phyloP scores from a whole-genome alignment of 305 asterid species.

The Solanum chacoense region DNA sequence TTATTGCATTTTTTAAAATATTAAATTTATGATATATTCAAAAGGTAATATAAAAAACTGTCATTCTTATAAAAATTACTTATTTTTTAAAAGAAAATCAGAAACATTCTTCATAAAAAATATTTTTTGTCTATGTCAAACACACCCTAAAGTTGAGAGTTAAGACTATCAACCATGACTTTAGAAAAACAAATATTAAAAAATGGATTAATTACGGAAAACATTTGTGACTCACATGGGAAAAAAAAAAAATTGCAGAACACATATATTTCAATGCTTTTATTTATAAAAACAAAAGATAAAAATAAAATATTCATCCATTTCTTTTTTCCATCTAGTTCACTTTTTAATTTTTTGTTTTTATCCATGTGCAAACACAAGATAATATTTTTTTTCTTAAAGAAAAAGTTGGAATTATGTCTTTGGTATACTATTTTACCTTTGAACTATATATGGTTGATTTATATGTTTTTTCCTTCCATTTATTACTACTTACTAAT shows the following conservation, averaged over 20 bases:
- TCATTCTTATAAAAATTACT: background rate
- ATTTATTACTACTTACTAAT: background rate
- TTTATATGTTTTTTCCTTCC: background rate
- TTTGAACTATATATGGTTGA: background rate
- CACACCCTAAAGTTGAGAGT: background rate
- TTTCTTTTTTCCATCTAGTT: background rate
- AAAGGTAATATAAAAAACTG: background rate
- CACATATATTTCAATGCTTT: background rate
- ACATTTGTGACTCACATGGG: background rate
- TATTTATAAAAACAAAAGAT: background rate
- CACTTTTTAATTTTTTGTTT: background rate
- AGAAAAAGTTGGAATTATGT: background rate
- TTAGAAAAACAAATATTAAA: background rate
- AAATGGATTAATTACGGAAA: background rate
- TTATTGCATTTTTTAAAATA: background rate
- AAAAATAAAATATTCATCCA: background rate
- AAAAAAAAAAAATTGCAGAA: background rate
- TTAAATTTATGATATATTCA: no score
- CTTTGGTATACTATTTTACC: background rate
- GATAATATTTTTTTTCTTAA: background rate
- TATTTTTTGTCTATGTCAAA: background rate
- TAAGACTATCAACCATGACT: background rate
- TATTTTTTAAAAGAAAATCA: background rate
- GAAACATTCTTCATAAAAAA: background rate
- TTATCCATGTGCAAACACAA: background rate